phyloP scores from a whole-genome alignment of 805 yeast genomes.

The Yarrowia sp. region DNA sequence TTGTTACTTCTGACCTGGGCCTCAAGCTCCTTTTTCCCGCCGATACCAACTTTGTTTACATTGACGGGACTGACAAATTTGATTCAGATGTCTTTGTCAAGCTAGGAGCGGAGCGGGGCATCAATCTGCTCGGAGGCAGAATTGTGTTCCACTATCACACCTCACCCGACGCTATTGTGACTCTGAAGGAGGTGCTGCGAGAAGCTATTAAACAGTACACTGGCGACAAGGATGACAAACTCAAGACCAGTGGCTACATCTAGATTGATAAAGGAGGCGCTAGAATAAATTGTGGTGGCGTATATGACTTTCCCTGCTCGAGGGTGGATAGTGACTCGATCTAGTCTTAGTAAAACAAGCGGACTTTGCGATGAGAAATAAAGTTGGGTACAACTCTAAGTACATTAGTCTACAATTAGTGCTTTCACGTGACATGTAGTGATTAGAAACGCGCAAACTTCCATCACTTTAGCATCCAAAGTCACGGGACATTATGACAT shows the following conservation, averaged over 20 bases:
- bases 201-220: conserved; percentile 1
- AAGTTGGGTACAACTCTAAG: background rate
- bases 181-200: conserved; percentile 3
- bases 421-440: conserved; percentile 22
- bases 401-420: conserved; percentile 3
- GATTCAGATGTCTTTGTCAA: conserved; percentile 53
- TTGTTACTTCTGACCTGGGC: conserved; percentile 38
- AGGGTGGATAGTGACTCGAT: conserved; percentile 1
- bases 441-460: conserved; percentile 9
- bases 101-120: conserved; percentile 55
- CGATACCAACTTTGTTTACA: conserved; percentile 78
- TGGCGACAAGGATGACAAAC: conserved; percentile 9
- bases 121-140: conserved; percentile 68
- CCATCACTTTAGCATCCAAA: background rate
- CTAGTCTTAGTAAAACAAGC: background rate
- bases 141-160: conserved; percentile 77
- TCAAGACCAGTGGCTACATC: conserved; percentile 12
- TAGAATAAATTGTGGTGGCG: background rate
- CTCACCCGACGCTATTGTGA: conserved; percentile 2
- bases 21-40: conserved; percentile 68
- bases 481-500: conserved; percentile 22
- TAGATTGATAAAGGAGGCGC: background rate
- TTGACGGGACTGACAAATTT: conserved; percentile 67
- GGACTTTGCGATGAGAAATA: background rate
- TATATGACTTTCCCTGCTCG: background rate